Conservation (phyloP, 768 basidiomycete genomes). For the Mycena rebaudengoi region DNA sequence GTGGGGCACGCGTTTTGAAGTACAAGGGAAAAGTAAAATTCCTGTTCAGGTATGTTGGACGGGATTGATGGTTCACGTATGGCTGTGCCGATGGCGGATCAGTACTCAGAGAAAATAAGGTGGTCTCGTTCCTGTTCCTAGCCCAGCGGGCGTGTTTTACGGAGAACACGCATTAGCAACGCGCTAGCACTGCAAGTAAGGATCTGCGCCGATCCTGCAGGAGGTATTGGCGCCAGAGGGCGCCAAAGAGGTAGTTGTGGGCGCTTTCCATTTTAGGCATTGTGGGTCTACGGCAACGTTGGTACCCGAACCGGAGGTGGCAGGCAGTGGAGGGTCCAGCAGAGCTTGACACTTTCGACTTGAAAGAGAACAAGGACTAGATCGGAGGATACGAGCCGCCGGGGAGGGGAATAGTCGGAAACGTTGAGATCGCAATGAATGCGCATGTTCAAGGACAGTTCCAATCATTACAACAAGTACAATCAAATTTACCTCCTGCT, state of each 20-base stretch:
- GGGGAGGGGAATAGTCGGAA: neutral
- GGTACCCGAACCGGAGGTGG: slow-evolving; percentile 7
- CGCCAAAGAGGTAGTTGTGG: too few species aligned
- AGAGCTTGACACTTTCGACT: too few species aligned
- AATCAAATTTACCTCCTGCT: neutral
- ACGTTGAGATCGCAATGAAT: too few species aligned
- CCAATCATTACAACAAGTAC: too few species aligned
- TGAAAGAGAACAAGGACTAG: slow-evolving; percentile 23
- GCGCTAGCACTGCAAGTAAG: neutral
- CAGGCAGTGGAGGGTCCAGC: too few species aligned
- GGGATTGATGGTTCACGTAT: slow-evolving; percentile 5
- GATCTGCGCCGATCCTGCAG: slow-evolving; percentile 11
- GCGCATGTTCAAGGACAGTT: too few species aligned
- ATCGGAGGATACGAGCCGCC: slow-evolving; percentile 5
- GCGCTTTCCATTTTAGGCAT: too few species aligned
- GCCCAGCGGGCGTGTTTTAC: slow-evolving; percentile 1
- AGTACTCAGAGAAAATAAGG: neutral
- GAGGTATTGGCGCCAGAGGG: too few species aligned
- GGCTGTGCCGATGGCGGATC: slow-evolving; percentile 21
- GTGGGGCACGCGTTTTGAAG: slow-evolving; percentile 1
- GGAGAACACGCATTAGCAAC: neutral
- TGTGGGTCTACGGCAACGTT: too few species aligned
- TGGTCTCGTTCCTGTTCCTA: slow-evolving; percentile 10
- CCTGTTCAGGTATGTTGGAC: slow-evolving; percentile 2
- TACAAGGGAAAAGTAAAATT: slow-evolving; percentile 14